phyloP scores from a whole-genome alignment of 306 rosid species.

The Prinsepia uniflora region DNA sequence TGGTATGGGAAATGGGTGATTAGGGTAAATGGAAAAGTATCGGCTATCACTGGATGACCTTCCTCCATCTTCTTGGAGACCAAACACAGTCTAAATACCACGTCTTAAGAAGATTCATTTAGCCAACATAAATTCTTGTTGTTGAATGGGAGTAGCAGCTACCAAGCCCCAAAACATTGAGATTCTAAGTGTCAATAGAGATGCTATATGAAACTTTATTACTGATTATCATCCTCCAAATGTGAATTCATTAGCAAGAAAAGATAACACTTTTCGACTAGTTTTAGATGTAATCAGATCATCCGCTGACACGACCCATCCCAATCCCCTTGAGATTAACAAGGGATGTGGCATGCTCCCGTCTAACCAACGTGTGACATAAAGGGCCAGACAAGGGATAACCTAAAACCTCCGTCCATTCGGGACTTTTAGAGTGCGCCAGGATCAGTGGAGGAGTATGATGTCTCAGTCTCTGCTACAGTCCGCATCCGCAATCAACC shows the following conservation, averaged over 20 bases:
- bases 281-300: neutral
- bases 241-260: constrained; percentile 11
- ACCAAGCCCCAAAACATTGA: constrained; percentile 13
- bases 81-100: too few relatives aligned
- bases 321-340: too few relatives aligned
- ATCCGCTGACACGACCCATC: neutral
- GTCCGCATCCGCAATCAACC: too few relatives aligned
- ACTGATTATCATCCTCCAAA: constrained; percentile 11
- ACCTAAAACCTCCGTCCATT: too few relatives aligned
- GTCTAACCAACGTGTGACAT: too few relatives aligned
- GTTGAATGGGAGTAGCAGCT: constrained; percentile 14
- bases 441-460: too few relatives aligned
- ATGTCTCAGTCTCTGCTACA: too few relatives aligned
- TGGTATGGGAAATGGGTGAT: constrained; percentile 19
- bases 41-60: constrained; percentile 6
- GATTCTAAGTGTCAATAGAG: constrained; percentile 13
- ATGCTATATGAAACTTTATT: constrained; percentile 16
- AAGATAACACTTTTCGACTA: neutral
- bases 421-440: too few relatives aligned
- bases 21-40: constrained; percentile 19
- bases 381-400: too few relatives aligned
- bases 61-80: too few relatives aligned
- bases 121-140: constrained; percentile 6
- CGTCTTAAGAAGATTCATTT: too few relatives aligned
- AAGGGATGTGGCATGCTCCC: too few relatives aligned